Percentiles rank a stretch among this genome's conserved stretches.
Evolutionary conservation across 768 basidiomycete genomes (phyloP).

Genomic region (Termitomyces sp.): DNA sequence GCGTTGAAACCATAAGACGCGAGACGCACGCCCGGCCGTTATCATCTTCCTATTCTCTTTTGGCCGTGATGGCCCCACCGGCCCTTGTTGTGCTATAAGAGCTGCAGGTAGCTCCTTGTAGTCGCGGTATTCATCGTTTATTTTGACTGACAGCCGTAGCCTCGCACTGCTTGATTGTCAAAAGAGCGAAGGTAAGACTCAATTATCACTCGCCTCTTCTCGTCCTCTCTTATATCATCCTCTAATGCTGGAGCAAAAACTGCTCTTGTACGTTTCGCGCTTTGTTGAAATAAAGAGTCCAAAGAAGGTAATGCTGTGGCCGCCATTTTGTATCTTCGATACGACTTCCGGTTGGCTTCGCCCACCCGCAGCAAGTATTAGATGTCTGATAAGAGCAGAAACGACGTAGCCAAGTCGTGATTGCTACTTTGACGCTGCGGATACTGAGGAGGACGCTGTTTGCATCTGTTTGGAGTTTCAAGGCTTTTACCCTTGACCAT

Average conservation of each 20-base stretch:
- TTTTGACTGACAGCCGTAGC: constrained; percentile 75
- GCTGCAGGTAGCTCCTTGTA: constrained; percentile 80
- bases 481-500: constrained; percentile 14
- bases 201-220: constrained; percentile 50
- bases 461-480: constrained; percentile 15
- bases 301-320: constrained; percentile 57
- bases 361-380: not conserved
- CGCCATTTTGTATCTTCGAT: constrained; percentile 22
- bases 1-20: constrained; percentile 10
- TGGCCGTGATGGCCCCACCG: constrained; percentile 76
- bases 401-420: not conserved
- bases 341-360: not conserved
- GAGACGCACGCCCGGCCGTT: constrained; percentile 59
- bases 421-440: constrained; percentile 2
- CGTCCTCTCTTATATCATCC: constrained; percentile 58
- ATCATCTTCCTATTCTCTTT: constrained; percentile 59
- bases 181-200: not conserved
- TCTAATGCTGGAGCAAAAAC: constrained; percentile 65
- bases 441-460: constrained; percentile 14
- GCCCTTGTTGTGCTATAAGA: constrained; percentile 73
- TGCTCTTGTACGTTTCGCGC: constrained; percentile 68
- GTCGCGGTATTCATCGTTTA: constrained; percentile 85
- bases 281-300: constrained; percentile 55
- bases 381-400: not conserved
- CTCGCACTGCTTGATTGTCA: constrained; percentile 43